Evolutionary conservation across 2,329 filamentous ascomycete species (phyloP).

Genomic region (Aspergillus ibericus): DNA sequence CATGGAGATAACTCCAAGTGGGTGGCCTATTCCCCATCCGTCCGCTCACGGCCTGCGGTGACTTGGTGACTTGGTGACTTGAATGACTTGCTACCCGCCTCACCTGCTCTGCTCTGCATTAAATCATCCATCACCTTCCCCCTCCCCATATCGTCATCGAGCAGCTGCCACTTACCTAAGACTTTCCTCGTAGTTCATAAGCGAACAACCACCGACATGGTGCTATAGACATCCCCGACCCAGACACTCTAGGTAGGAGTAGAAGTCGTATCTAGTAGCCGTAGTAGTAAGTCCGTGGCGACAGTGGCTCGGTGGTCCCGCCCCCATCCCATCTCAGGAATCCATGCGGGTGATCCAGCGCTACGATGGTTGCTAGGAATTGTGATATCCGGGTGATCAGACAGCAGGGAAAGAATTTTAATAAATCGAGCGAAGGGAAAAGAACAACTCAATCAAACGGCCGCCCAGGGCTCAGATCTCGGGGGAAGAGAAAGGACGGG

Average conservation of each 20-base stretch:
- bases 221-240: no score
- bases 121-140: neutral
- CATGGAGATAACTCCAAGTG: no score
- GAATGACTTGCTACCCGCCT: neutral
- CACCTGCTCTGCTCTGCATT: neutral
- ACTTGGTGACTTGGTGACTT: no score
- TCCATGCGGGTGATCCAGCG: no score
- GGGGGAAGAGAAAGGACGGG: conserved; percentile 1
- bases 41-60: no score
- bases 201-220: neutral
- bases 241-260: no score
- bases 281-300: no score
- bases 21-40: neutral
- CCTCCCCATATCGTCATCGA: neutral
- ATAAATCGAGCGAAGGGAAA: neutral
- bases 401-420: neutral
- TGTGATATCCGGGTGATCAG: neutral
- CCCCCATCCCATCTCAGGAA: no score
- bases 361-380: no score
- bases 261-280: no score
- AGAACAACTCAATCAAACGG: conserved; percentile 7
- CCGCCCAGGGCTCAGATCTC: conserved; percentile 16
- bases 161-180: neutral
- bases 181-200: neutral
- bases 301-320: no score